Evolutionary conservation across 2,329 filamentous ascomycete genomes (phyloP).

Genomic region (Lasiodiplodia hormozganensis): DNA sequence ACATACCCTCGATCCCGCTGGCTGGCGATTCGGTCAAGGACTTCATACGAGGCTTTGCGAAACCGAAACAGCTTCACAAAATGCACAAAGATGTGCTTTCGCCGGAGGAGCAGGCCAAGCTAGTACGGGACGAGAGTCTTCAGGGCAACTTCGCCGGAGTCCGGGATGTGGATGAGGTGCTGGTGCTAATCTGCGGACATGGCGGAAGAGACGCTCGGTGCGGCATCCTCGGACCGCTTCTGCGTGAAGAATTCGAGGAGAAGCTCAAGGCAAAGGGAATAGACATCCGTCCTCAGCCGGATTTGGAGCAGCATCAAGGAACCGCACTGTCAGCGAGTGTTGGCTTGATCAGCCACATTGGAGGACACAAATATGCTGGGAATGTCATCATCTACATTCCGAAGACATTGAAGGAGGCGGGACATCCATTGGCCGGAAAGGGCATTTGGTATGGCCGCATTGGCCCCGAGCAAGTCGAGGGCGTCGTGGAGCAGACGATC

Average conservation of each 20-base stretch:
- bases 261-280: slow-evolving; percentile 61
- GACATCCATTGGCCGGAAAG: slow-evolving; percentile 69
- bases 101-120: slow-evolving; percentile 55
- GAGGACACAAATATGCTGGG: slow-evolving; percentile 84
- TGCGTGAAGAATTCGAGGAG: slow-evolving; percentile 73
- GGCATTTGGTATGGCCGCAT: slow-evolving; percentile 86
- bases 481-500: slow-evolving; percentile 75
- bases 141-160: slow-evolving; percentile 61
- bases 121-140: slow-evolving; percentile 57
- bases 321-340: slow-evolving; percentile 59
- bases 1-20: slow-evolving; percentile 74
- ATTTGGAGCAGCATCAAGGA: slow-evolving; percentile 42
- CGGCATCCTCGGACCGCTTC: slow-evolving; percentile 76
- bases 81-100: slow-evolving; percentile 63
- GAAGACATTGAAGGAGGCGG: slow-evolving; percentile 47
- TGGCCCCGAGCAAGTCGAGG: slow-evolving; percentile 76
- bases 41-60: slow-evolving; percentile 70
- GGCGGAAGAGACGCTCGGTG: slow-evolving; percentile 82
- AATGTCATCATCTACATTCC: slow-evolving; percentile 85
- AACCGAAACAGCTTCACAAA: slow-evolving; percentile 68
- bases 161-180: slow-evolving; percentile 67
- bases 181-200: slow-evolving; percentile 91
- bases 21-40: slow-evolving; percentile 61
- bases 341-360: slow-evolving; percentile 78
- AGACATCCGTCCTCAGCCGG: slow-evolving; percentile 45